A percentile compares a stretch with the other conserved stretches of the same genome.
phyloP scores from a whole-genome alignment of 805 yeast species.

The Metschnikowia santaceciliae region DNA sequence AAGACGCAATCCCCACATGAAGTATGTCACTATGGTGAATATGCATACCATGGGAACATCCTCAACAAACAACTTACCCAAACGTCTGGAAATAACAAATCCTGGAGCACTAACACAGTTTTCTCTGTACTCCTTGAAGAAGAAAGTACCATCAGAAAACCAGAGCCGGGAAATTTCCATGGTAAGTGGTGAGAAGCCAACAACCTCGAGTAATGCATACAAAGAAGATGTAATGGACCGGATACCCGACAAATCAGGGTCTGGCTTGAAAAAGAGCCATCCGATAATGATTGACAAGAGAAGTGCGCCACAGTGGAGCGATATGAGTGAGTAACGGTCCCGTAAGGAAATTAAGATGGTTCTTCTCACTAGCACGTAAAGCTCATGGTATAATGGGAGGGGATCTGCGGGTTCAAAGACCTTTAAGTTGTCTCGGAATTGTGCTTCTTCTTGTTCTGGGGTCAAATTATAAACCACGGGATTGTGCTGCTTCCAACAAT shows the following conservation, averaged over 20 bases:
- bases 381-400: slow-evolving; percentile 28
- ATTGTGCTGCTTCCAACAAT: slow-evolving; percentile 10
- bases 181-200: slow-evolving; percentile 39
- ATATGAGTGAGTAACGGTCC: slow-evolving; percentile 29
- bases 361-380: slow-evolving; percentile 32
- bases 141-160: slow-evolving; percentile 34
- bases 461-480: slow-evolving; percentile 4
- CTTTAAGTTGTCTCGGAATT: slow-evolving; percentile 17
- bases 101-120: slow-evolving; percentile 64
- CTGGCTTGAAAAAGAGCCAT: slow-evolving; percentile 71
- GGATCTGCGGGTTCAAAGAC: slow-evolving; percentile 18
- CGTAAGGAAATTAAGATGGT: slow-evolving; percentile 30
- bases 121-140: slow-evolving; percentile 63
- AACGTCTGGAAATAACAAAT: slow-evolving; percentile 59
- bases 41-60: slow-evolving; percentile 61
- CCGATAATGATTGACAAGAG: slow-evolving; percentile 63
- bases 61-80: slow-evolving; percentile 64
- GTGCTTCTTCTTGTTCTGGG: slow-evolving; percentile 14
- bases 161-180: slow-evolving; percentile 39
- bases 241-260: slow-evolving; percentile 56
- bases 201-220: slow-evolving; percentile 35
- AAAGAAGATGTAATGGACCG: slow-evolving; percentile 46
- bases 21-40: slow-evolving; percentile 61
- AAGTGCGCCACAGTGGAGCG: slow-evolving; percentile 38
- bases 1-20: slow-evolving; percentile 68